Base-by-base conservation (phyloP, 768 basidiomycete genomes). In the Phylloporus scabripes region DNA sequence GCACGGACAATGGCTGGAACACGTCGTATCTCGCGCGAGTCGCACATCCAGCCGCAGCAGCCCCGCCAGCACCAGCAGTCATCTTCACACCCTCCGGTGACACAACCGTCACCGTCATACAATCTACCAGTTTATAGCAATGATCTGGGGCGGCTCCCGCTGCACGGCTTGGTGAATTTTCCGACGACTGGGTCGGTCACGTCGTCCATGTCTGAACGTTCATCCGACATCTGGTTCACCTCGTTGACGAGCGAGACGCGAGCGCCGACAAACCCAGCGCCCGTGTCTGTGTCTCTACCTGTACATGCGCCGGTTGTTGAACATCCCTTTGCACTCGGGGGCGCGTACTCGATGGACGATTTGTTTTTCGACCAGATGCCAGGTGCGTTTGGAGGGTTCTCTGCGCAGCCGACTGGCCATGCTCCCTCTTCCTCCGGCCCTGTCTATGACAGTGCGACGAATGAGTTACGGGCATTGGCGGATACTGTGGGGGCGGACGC, bases 61-160 rank as follows among this genome's bases (percentile, higher is more conserved):
- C 33, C 39, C 33, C 48, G 36, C 5, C 50, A 41, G 12, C 61
- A 44, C 0, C 58, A 36, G 34, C 46, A 42, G 0, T 47, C 26
- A 5, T 21, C 55, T 49, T 53, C 49, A 33, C 56, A 48, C 12
- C 28, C 37, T 0, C 45, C 34, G 1, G 20, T 56, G 49, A 54
- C 49, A 31, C 57, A 46, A 32, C 55, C 45, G 26, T 33, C 48
- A 3, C 46, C 48, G 20, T n/a, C 56, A 3, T 70, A 67, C 49
- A 60, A 71, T 14, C 66, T 83, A 4, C 81, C 82, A 0, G 72
- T 80, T 58, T 78, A 81, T 56, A 75, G 72, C 57, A 75, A 74
- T 40, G 81, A 83, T 47, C 65, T 83, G 7, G 82, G 80, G 3
- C 68, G 77, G 34, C 62, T 83, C 0, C 82, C 82, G 0, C 33